Evolutionary conservation across 352 stramenopile genomes (phyloP), one percentile per base, ranked within the genome.

Genomic region (Globisporangium uncinulatum): DNA sequence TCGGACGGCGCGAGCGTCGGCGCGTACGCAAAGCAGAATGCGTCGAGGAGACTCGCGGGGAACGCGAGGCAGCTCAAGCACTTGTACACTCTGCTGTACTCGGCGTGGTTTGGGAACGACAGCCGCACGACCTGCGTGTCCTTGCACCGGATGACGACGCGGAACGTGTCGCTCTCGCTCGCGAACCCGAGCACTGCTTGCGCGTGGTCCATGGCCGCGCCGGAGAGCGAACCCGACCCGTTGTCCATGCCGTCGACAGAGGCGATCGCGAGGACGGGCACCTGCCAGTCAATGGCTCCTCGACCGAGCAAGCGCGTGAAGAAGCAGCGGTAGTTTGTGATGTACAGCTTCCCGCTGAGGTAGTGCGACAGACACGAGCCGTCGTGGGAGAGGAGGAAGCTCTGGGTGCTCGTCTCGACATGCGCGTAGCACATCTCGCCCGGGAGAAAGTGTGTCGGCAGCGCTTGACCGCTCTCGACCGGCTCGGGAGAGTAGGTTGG

Each of bases 241-340:
- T 66, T 67, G 41, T 88, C 73, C 20, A 82, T 74, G 14, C 76
- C 71, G 15, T 92, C 79, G 32, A 92, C 74, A 2, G 79, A 82
- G 19, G 67, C 54, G 53, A 94, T 91, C 14, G 82, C 89, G 2
- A 94, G 67, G 36, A 94, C 77, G 0, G 84, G 81, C 6, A 91
- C 67, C 21, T 94, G 81, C 84, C 81, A 92, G 34, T 85, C 78
- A 20, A 92, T 75, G 36, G 83, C 72, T 15, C 66, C 66, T 21
- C 55, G 59, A 32, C 63, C 74, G 15, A 89, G 59, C 8, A 87
- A 21, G 10, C 71, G 71, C 17, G 70, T 85, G 64, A 92, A 94
- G 32, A 89, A 70, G 43, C 84, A 94, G 9, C 84, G 82, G 48
- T 92, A 94, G 61, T 87, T 94, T 13, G 80, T 92, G 42, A 94